Evolutionary conservation across 768 basidiomycete genomes (phyloP).

Genomic region (Gyrodon lividus): DNA sequence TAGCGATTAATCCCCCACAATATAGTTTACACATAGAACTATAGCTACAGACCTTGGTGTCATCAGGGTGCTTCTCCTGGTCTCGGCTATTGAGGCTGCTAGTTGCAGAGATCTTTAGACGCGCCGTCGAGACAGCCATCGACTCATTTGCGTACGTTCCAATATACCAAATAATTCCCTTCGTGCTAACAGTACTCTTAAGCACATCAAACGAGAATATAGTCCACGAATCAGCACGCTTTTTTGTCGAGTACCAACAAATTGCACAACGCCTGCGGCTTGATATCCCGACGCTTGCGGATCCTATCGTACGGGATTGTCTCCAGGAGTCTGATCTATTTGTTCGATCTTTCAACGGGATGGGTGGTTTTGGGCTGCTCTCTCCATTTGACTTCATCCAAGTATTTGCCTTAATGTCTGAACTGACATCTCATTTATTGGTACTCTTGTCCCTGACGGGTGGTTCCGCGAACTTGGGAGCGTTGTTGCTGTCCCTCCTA

Average conservation of each 20-base stretch:
- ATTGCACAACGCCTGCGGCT: conserved; percentile 74
- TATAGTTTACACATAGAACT: background rate
- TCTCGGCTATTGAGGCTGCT: conserved; percentile 57
- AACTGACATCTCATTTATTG: conserved; percentile 69
- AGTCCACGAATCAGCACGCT: conserved; percentile 72
- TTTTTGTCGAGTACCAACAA: conserved; percentile 75
- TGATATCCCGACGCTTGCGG: conserved; percentile 76
- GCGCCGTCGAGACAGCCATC: conserved; percentile 61
- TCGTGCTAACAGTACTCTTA: conserved; percentile 1
- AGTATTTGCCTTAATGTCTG: conserved; percentile 66
- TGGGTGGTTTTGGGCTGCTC: conserved; percentile 72
- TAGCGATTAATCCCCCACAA: conserved; percentile 7
- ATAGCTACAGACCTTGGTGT: conserved; percentile 68
- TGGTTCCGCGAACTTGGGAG: conserved; percentile 49
- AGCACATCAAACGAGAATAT: conserved; percentile 70
- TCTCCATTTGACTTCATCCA: conserved; percentile 80
- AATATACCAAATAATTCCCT: conserved; percentile 13
- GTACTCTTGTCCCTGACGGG: conserved; percentile 65
- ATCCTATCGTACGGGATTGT: conserved; percentile 71
- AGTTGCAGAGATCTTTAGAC: conserved; percentile 60
- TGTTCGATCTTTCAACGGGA: conserved; percentile 74
- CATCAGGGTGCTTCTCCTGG: conserved; percentile 73
- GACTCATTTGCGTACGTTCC: conserved; percentile 71
- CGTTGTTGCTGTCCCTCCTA: conserved; percentile 58
- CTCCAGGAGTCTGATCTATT: conserved; percentile 87